phyloP scores from a whole-genome alignment of 768 basidiomycete genomes.

The Amanita muscaria region DNA sequence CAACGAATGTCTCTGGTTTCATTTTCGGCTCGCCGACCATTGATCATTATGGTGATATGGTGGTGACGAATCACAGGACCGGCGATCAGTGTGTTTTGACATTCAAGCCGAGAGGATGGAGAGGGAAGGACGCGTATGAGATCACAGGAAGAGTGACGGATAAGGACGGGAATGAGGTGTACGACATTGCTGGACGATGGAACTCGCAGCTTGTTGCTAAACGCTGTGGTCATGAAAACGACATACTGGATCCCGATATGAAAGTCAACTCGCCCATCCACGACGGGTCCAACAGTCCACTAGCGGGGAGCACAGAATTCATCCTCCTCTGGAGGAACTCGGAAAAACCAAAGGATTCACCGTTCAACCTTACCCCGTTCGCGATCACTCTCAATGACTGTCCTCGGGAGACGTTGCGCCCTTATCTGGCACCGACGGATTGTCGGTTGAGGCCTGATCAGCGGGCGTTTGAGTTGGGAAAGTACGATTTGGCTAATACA shows the following conservation, averaged over 20 bases:
- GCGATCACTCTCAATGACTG: slow-evolving; percentile 90
- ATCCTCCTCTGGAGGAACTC: slow-evolving; percentile 92
- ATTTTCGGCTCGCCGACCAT: slow-evolving; percentile 84
- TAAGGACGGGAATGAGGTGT: slow-evolving; percentile 50
- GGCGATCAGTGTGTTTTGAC: slow-evolving; percentile 81
- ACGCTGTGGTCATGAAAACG: slow-evolving; percentile 46
- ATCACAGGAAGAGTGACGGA: slow-evolving; percentile 82
- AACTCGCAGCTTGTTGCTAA: slow-evolving; percentile 90
- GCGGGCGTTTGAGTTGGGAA: slow-evolving; percentile 85
- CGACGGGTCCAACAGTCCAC: slow-evolving; percentile 31
- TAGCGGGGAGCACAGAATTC: slow-evolving; percentile 39
- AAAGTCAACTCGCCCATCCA: slow-evolving; percentile 32
- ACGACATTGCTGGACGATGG: slow-evolving; percentile 95
- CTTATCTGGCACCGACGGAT: slow-evolving; percentile 81
- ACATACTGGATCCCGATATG: slow-evolving; percentile 63
- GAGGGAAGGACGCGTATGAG: slow-evolving; percentile 86
- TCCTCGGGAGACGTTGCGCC: slow-evolving; percentile 56
- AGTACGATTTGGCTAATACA: slow-evolving; percentile 75
- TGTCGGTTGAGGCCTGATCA: slow-evolving; percentile 91
- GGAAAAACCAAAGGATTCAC: slow-evolving; percentile 62
- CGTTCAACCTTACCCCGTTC: slow-evolving; percentile 94
- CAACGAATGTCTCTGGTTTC: slow-evolving; percentile 85
- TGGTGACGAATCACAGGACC: slow-evolving; percentile 88
- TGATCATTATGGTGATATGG: slow-evolving; percentile 93
- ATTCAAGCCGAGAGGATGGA: slow-evolving; percentile 95